Evolutionary conservation across 129 eudicot genomes (phyloP).

Genomic region (Dittrichia graveolens): DNA sequence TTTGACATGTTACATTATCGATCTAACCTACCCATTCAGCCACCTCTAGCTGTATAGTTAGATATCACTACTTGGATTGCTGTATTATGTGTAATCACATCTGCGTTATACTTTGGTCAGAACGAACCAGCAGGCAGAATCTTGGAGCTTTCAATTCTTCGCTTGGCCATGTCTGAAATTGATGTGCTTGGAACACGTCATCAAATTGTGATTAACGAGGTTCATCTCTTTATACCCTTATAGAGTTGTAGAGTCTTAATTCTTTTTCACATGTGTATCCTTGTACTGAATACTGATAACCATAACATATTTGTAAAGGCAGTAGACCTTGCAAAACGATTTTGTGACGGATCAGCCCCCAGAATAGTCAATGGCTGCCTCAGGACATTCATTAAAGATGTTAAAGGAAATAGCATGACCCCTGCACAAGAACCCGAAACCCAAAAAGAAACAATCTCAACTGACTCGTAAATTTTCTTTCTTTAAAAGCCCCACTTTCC

Average conservation of each 20-base stretch:
- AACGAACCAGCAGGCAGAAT: conserved; percentile 78
- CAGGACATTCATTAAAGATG: conserved; percentile 58
- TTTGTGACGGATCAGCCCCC: conserved; percentile 97
- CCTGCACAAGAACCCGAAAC: conserved; percentile 23
- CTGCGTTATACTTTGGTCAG: conserved; percentile 36
- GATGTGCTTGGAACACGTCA: conserved; percentile 78
- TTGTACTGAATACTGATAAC: background rate
- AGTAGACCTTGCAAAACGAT: conserved; percentile 95
- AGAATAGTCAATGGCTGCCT: conserved; percentile 89
- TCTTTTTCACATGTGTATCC: background rate
- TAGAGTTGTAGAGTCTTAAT: background rate
- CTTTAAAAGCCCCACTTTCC: conserved; percentile 15
- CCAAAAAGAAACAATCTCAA: conserved; percentile 27
- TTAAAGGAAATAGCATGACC: conserved; percentile 26
- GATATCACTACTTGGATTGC: background rate
- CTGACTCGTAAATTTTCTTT: conserved; percentile 18
- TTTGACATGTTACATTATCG: no score
- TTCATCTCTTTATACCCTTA: conserved; percentile 28
- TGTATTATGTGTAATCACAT: background rate
- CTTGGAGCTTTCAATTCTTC: conserved; percentile 90
- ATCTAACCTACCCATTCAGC: no score
- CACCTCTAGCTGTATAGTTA: background rate
- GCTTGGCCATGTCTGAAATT: conserved; percentile 90
- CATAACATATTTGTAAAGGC: conserved; percentile 52
- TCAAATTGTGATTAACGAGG: conserved; percentile 94